phyloP scores from a whole-genome alignment of 2,329 filamentous ascomycete genomes.

The Eutypella sp. region DNA sequence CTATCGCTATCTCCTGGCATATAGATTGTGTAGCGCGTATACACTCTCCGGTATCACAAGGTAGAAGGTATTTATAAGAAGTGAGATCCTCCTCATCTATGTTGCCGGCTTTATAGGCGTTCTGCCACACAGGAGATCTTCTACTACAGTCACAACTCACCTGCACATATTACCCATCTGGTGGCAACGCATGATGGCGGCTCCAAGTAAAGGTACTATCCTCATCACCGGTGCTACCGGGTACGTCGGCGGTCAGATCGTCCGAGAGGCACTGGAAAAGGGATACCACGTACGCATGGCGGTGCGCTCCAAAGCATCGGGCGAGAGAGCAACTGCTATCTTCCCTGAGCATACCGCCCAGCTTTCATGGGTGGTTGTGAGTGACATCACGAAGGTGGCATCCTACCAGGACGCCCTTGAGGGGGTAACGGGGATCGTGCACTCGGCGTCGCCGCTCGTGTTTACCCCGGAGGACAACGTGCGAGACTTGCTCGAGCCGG shows the following conservation, averaged over 20 bases:
- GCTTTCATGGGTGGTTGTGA: constrained; percentile 30
- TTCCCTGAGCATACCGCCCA: constrained; percentile 20
- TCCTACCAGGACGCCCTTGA: constrained; percentile 33
- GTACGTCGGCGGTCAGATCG: constrained; percentile 25
- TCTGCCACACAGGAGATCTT: no score
- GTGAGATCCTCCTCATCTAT: no score
- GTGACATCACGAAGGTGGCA: constrained; percentile 29
- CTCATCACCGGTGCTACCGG: constrained; percentile 25
- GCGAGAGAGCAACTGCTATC: constrained; percentile 5
- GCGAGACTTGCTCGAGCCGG: constrained; percentile 38
- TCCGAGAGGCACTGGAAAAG: constrained; percentile 19
- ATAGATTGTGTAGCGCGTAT: no score
- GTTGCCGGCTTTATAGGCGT: no score
- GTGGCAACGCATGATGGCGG: no score
- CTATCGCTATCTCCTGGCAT: no score
- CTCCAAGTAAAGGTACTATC: constrained; percentile 22
- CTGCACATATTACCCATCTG: no score
- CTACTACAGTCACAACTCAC: no score
- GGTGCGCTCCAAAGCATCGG: constrained; percentile 17
- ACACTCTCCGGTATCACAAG: no score
- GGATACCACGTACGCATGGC: constrained; percentile 22
- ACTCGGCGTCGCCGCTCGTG: constrained; percentile 36
- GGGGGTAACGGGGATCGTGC: constrained; percentile 34
- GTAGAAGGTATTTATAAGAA: no score
- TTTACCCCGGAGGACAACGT: constrained; percentile 31